Percentiles rank a stretch among this genome's conserved stretches.
Conservation (phyloP, 148 eudicot species). For the Euryodendron excelsum region DNA sequence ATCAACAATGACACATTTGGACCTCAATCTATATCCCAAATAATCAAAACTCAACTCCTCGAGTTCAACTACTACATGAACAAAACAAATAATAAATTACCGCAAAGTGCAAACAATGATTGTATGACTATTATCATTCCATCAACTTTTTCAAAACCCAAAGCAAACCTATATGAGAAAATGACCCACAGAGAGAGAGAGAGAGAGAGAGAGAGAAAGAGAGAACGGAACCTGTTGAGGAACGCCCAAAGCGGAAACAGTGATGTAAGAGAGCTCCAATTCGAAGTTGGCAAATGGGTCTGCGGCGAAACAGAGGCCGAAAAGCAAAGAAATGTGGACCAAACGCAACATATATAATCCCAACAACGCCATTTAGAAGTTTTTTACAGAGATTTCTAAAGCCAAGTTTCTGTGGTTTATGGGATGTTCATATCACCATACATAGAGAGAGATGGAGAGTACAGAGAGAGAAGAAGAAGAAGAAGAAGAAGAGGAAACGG, state of each 20-base stretch:
- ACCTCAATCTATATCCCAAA: background rate
- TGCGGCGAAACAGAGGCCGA: slow-evolving; percentile 33
- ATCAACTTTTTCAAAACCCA: background rate
- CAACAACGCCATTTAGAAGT: slow-evolving; percentile 9
- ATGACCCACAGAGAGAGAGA: no score
- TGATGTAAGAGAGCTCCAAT: slow-evolving; percentile 45
- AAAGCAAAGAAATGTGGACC: slow-evolving; percentile 30
- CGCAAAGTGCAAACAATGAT: background rate
- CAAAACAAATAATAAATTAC: background rate
- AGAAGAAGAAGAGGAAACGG: background rate
- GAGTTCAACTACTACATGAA: background rate
- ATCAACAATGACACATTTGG: background rate
- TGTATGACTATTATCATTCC: background rate
- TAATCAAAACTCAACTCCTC: background rate
- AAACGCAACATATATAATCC: slow-evolving; percentile 10
- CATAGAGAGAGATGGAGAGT: no score
- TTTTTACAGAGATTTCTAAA: background rate
- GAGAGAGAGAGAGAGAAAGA: background rate
- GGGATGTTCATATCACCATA: background rate
- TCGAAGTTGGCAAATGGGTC: slow-evolving; percentile 43
- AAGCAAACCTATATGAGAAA: background rate
- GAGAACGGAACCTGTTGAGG: slow-evolving; percentile 44
- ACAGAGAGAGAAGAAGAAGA: background rate
- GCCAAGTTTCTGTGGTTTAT: background rate
- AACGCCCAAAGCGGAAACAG: slow-evolving; percentile 57